phyloP scores from a whole-genome alignment of 2,329 filamentous ascomycete species.

The Aspergillus alliaceus region DNA sequence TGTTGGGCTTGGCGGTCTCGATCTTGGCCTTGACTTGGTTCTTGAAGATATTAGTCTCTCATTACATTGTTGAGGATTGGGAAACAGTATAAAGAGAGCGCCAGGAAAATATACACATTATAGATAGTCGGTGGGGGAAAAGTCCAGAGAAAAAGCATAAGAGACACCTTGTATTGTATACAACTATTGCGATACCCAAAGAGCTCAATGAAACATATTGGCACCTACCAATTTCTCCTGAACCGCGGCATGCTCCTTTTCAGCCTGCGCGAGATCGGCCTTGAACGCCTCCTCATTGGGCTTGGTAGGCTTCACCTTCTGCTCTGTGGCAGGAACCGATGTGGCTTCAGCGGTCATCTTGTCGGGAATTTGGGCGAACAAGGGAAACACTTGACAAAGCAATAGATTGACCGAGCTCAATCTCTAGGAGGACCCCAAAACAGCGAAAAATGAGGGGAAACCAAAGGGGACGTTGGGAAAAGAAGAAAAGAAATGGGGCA shows the following conservation, averaged over 20 bases:
- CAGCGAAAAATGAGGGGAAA: slow-evolving; percentile 10
- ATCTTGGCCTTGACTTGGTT: slow-evolving; percentile 86
- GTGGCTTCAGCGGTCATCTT: slow-evolving; percentile 37
- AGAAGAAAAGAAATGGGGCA: slow-evolving; percentile 14
- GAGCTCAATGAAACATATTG: slow-evolving; percentile 4
- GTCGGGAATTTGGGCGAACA: not conserved
- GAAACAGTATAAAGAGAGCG: not conserved
- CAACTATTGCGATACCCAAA: not conserved
- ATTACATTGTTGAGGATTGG: slow-evolving; percentile 8
- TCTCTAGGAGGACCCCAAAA: slow-evolving; percentile 6
- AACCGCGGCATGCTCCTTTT: slow-evolving; percentile 80
- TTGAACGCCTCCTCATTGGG: slow-evolving; percentile 87
- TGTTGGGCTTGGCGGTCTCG: slow-evolving; percentile 76
- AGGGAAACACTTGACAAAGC: not conserved
- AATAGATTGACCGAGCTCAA: slow-evolving; percentile 2
- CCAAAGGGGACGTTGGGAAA: slow-evolving; percentile 11
- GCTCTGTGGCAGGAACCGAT: slow-evolving; percentile 36
- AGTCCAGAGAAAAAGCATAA: not conserved
- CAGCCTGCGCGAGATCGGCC: slow-evolving; percentile 71
- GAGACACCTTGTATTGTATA: not conserved
- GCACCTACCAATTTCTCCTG: slow-evolving; percentile 65
- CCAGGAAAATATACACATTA: not conserved
- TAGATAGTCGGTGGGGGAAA: not conserved
- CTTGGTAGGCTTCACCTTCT: slow-evolving; percentile 68
- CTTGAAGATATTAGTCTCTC: slow-evolving; percentile 54